Base-by-base conservation (phyloP, 805 yeast species). In the Grigorovia humatica region DNA sequence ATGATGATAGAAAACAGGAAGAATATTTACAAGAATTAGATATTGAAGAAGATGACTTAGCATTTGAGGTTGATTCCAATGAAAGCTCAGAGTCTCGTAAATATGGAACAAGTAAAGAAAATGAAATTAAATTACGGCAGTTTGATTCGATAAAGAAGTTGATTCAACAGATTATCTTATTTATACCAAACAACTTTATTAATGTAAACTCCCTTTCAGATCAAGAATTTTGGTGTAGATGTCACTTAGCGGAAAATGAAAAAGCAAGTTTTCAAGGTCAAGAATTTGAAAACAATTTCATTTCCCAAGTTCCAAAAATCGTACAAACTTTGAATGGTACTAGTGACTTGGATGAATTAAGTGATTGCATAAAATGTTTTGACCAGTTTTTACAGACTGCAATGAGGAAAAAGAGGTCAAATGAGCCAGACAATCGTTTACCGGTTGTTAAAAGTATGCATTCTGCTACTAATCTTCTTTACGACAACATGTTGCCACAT, bases 21-120 rank as follows among this genome's bases (percentile, higher is more conserved):
- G 63, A 55, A 12, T 63, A 63, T 48, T 46, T 62, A 38, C 54
- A 58, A 18, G 58, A 61, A 46, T 48, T 61, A 18, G 48, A 57
- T 23, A 48, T 49, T 29, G 57, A 55, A 43, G 57, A 52, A 17
- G 60, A 52, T 29, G 48, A 48, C 9, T 52, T 54, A n/a, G 42
- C 12, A 15, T 38, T 38, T 38, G 42, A 38, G 15, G 42, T 3
- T 29, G 56, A 9, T 5, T 30, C n/a, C 17, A 19, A 12, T 23
- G 50, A 51, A 23, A 47, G 6, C 27, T 23, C 27, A 23, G 27
- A 23, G 27, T 23, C 27, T 23, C 27, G 48, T 17, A 40, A 43
- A 44, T 15, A 29, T 44, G 9, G 40, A 4, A 8, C 12, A 44
- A 3, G 46, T 7, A 44, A 13, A 15, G 27, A 23, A 44, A 44